Conservation (phyloP, 441 rosid genomes). For the Aleurites moluccanus region DNA sequence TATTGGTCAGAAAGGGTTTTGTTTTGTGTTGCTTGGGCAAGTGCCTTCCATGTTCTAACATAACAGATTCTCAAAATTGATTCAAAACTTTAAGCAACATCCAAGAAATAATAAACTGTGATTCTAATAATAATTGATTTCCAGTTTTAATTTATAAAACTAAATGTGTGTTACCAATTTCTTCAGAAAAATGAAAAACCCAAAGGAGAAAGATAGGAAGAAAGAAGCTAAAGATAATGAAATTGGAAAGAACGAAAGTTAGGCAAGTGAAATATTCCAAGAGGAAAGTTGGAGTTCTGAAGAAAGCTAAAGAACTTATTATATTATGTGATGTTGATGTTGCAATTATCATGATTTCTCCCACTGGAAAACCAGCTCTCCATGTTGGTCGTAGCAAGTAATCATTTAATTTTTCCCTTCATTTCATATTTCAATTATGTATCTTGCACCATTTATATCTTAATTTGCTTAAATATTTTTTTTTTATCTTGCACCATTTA, state of each 20-base stretch:
- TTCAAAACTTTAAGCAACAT: not conserved
- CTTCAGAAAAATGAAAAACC: not conserved
- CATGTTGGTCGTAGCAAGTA: constrained; percentile 21
- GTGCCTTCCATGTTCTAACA: not conserved
- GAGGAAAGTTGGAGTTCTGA: constrained; percentile 17
- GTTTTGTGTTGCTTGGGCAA: not conserved
- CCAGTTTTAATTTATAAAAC: not conserved
- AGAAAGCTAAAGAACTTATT: constrained; percentile 22
- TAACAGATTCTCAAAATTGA: not conserved
- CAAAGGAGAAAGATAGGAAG: constrained; percentile 1
- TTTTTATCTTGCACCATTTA: too few relatives aligned
- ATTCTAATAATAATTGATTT: not conserved
- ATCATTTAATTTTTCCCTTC: not conserved
- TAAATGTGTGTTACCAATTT: not conserved
- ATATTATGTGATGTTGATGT: constrained; percentile 22
- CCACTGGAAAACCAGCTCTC: constrained; percentile 16
- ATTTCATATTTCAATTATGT: too few relatives aligned
- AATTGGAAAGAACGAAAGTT: constrained; percentile 1
- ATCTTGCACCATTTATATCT: not conserved
- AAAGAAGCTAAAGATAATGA: constrained; percentile 1
- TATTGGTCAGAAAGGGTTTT: not conserved
- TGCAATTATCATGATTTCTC: constrained; percentile 23
- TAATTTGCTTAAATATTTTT: not conserved
- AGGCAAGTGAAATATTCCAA: constrained; percentile 25
- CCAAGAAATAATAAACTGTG: not conserved